A percentile compares a stretch with the other conserved stretches of the same genome.
phyloP scores from a whole-genome alignment of 495 filamentous ascomycete genomes.

The Aspergillus indologenus region DNA sequence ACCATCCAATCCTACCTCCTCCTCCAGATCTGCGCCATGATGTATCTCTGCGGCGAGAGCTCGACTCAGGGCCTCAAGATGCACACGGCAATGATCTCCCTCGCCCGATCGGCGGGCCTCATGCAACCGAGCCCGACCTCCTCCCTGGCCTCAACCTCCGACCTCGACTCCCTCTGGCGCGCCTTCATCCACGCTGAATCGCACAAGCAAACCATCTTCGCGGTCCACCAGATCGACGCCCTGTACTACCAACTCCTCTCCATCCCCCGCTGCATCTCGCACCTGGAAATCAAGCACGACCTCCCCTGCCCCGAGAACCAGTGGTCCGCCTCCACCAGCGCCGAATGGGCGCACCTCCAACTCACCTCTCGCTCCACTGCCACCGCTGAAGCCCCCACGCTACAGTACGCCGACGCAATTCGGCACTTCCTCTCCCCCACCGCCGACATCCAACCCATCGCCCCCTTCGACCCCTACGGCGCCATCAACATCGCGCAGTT shows the following conservation, averaged over 20 bases:
- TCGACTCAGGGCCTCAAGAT: constrained; percentile 32
- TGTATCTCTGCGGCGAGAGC: constrained; percentile 34
- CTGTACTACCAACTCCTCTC: constrained; percentile 40
- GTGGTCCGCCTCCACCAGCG: constrained; percentile 29
- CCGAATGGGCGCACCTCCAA: constrained; percentile 34
- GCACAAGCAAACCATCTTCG: constrained; percentile 35
- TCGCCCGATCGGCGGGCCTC: constrained; percentile 25
- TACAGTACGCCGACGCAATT: constrained; percentile 35
- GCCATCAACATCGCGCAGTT: constrained; percentile 39
- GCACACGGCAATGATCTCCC: constrained; percentile 34
- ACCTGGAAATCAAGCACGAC: constrained; percentile 39
- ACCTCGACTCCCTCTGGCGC: constrained; percentile 31
- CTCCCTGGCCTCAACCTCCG: constrained; percentile 12
- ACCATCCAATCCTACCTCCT: constrained; percentile 32
- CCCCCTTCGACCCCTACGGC: constrained; percentile 34
- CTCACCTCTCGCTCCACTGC: constrained; percentile 19
- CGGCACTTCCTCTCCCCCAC: constrained; percentile 30
- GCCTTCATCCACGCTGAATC: constrained; percentile 33
- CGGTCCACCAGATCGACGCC: constrained; percentile 39
- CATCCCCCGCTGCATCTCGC: constrained; percentile 33
- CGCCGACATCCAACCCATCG: constrained; percentile 19
- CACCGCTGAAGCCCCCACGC: no score
- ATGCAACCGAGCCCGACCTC: constrained; percentile 25
- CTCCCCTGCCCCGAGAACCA: constrained; percentile 30
- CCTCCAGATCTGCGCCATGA: constrained; percentile 36